Base-by-base conservation (phyloP, 1,284 basidiomycete genomes). In the Anthracocystis setariae region DNA sequence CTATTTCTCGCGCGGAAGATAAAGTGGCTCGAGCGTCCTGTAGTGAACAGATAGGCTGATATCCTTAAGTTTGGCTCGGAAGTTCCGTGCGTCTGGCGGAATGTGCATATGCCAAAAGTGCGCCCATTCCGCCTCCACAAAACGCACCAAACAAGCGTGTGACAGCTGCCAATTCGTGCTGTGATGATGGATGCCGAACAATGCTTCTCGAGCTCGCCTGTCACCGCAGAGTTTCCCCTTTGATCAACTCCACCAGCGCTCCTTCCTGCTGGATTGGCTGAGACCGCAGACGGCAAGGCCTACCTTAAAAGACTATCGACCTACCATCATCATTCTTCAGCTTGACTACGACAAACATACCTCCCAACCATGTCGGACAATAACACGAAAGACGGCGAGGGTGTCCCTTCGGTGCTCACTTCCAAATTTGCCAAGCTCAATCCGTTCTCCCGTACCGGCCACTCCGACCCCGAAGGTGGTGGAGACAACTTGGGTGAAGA, bases 401-500 rank as follows among this genome's bases (percentile, higher is more conserved):
- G 45, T 7, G 61, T 64, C 0, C 64, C 70, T 17, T 64, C 70
- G 13, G 38, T 73, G 46, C 60, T 73, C 46, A 73, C 70, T 24
- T 73, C 70, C 13, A 67, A 67, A 35, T 74, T 77, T 39, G 70
- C 75, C 49, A 68, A 62, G 39, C 61, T 77, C 58, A 77, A 77
- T 37, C 75, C 75, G 5, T 77, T 77, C 55, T 59, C 58, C 50
- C 63, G 56, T 12, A 73, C 75, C 21, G 54, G 33, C 10, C 32
- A 29, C 20, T 21, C 52, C 5, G 76, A 78, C 32, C 73, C 68
- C 7, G 76, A 77, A 39, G 68, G 68, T 5, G 68, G 68, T 13
- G 68, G 68, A 15, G 68, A 71, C 54, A 75, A 79, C 17, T 62
- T 72, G n/a, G 78, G 78, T 54, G 64, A 78, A 50, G 66, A 74